These are phyloP conservation scores for Nidularia sp. DNA, from an alignment of 768 basidiomycete genomes.

Conservation along the genomic window DNA sequence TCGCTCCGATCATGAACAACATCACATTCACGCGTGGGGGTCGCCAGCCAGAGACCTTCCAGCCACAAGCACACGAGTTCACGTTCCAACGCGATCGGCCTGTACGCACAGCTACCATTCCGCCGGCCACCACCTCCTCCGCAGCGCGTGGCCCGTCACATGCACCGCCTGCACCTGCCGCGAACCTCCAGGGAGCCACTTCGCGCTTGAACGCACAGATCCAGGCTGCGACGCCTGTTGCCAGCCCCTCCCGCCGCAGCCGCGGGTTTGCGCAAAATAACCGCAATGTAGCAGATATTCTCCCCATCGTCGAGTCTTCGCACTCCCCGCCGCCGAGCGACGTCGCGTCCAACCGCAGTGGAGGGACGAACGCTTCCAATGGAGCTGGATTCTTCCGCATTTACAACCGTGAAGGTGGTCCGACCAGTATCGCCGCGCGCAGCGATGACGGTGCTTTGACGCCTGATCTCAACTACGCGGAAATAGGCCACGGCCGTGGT, in stretches of 20 bases:
- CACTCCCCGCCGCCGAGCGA: slow-evolving; percentile 61
- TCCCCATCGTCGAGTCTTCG: slow-evolving; percentile 61
- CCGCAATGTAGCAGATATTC: slow-evolving; percentile 36
- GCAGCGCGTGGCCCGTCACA: slow-evolving; percentile 6
- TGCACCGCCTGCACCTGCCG: slow-evolving; percentile 18
- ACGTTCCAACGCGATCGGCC: slow-evolving; percentile 29
- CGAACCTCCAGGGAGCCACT: slow-evolving; percentile 26
- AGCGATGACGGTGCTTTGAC: slow-evolving; percentile 56
- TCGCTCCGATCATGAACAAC: slow-evolving; percentile 19
- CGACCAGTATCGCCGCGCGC: slow-evolving; percentile 23
- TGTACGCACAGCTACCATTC: slow-evolving; percentile 16
- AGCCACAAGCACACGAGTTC: slow-evolving; percentile 27
- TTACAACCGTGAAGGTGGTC: slow-evolving; percentile 36
- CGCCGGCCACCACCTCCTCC: slow-evolving; percentile 17
- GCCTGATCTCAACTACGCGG: slow-evolving; percentile 71
- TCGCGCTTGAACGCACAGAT: slow-evolving; percentile 32
- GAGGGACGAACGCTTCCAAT: slow-evolving; percentile 47
- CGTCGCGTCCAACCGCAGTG: slow-evolving; percentile 51
- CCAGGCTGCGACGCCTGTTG: slow-evolving; percentile 17
- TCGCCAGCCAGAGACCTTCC: slow-evolving; percentile 7
- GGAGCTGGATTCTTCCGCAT: slow-evolving; percentile 58
- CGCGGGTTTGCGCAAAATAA: slow-evolving; percentile 27
- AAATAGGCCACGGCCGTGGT: slow-evolving; percentile 73
- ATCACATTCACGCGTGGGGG: slow-evolving; percentile 12
- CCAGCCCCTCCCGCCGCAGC: slow-evolving; percentile 33